Percentiles rank a stretch among this genome's conserved stretches.
These are phyloP conservation scores for Rhododendron molle DNA, from an alignment of 148 eudicot species.

Conservation along the genomic window DNA sequence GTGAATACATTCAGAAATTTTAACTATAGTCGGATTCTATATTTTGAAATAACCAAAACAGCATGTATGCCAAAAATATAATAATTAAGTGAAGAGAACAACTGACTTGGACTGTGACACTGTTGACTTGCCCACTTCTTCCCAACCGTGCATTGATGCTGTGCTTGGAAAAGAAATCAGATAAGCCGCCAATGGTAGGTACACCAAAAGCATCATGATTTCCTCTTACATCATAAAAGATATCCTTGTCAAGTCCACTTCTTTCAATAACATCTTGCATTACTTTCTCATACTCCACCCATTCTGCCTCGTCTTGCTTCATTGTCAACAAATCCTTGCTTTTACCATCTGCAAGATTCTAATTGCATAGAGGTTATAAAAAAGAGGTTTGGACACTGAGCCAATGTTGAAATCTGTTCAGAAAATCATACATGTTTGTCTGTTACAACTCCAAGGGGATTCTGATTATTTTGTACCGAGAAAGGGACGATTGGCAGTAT, in stretches of 20 bases:
- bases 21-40: neutral
- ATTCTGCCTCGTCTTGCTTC: constrained; percentile 85
- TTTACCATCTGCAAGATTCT: constrained; percentile 63
- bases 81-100: constrained; percentile 15
- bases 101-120: constrained; percentile 70
- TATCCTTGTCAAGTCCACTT: constrained; percentile 71
- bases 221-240: constrained; percentile 84
- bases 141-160: constrained; percentile 67
- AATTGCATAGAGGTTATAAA: neutral
- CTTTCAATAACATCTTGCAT: constrained; percentile 63
- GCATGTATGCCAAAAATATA: neutral
- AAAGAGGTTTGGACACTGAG: neutral
- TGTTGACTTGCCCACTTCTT: constrained; percentile 64
- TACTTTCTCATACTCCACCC: constrained; percentile 72
- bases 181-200: constrained; percentile 49
- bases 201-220: constrained; percentile 95
- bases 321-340: constrained; percentile 82
- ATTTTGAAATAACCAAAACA: neutral
- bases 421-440: neutral
- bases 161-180: constrained; percentile 76
- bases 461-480: neutral
- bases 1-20: neutral
- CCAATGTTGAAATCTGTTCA: neutral
- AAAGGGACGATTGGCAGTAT: neutral
- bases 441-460: neutral